A percentile compares a stretch with the other conserved stretches of the same genome.
These are phyloP conservation scores for Candida vaughaniae DNA, from an alignment of 805 yeast species.

Conservation along the genomic window DNA sequence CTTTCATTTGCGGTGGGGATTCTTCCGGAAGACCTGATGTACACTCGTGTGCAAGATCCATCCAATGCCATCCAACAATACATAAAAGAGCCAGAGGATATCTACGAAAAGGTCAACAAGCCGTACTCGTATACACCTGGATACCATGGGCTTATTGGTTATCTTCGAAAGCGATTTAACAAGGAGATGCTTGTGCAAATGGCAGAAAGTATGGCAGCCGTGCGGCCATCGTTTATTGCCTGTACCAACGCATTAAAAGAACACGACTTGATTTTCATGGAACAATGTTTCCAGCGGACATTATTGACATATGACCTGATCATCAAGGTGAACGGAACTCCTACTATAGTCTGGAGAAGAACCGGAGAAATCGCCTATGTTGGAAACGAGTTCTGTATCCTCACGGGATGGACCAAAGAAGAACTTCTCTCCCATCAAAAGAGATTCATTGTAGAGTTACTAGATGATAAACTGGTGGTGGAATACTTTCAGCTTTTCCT, in stretches of 20 bases:
- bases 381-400: conserved; percentile 86
- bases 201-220: conserved; percentile 86
- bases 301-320: conserved; percentile 84
- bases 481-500: conserved; percentile 86
- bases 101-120: conserved; percentile 67
- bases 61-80: conserved; percentile 16
- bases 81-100: conserved; percentile 67
- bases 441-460: conserved; percentile 74
- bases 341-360: conserved; percentile 92
- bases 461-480: conserved; percentile 84
- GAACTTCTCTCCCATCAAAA: conserved; percentile 60
- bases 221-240: conserved; percentile 89
- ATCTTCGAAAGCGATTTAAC: conserved; percentile 69
- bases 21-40: conserved; percentile 31
- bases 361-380: conserved; percentile 95
- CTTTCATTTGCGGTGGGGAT: conserved; percentile 51
- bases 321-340: conserved; percentile 84
- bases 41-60: conserved; percentile 18
- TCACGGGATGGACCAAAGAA: conserved; percentile 86
- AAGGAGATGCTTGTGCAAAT: conserved; percentile 70
- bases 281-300: conserved; percentile 93
- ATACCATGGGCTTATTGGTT: conserved; percentile 75
- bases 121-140: conserved; percentile 93
- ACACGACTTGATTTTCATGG: conserved; percentile 91
- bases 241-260: conserved; percentile 85